These are phyloP conservation scores for Penicillium chermesinum DNA, from an alignment of 495 filamentous ascomycete species.

Conservation along the genomic window DNA sequence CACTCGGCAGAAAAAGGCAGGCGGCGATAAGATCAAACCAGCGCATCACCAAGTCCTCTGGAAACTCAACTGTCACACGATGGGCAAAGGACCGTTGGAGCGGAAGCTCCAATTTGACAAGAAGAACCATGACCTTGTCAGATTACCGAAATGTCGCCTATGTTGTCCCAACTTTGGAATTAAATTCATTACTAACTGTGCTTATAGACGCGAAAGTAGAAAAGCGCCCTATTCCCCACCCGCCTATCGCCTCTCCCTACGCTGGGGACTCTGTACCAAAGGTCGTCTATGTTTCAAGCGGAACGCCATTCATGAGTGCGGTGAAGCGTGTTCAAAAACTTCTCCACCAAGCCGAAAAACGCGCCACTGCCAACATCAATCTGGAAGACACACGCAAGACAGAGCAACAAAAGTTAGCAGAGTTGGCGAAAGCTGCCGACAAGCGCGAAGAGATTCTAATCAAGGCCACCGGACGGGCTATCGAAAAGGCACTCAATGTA, in stretches of 20 bases:
- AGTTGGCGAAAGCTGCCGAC: constrained; percentile 35
- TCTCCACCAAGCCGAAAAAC: constrained; percentile 58
- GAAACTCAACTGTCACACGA: too few species aligned
- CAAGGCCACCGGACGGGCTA: constrained; percentile 75
- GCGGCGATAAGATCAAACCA: constrained; percentile 11
- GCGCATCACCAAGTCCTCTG: not conserved
- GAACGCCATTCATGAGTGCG: constrained; percentile 73
- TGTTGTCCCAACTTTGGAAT: not conserved
- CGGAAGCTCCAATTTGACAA: constrained; percentile 36
- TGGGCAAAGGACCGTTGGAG: constrained; percentile 27
- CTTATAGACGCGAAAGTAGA: constrained; percentile 41
- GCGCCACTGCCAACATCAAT: constrained; percentile 42
- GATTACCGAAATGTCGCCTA: constrained; percentile 33
- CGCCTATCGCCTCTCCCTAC: constrained; percentile 55
- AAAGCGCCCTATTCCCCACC: constrained; percentile 70
- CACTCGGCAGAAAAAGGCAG: constrained; percentile 21
- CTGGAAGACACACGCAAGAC: constrained; percentile 37
- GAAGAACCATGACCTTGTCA: constrained; percentile 36
- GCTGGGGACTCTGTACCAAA: constrained; percentile 48
- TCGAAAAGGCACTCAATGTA: constrained; percentile 62
- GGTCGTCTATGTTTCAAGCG: constrained; percentile 72
- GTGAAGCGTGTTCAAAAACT: constrained; percentile 75
- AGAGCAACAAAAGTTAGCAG: constrained; percentile 32
- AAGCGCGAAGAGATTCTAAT: constrained; percentile 59
- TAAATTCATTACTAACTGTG: constrained; percentile 11